phyloP scores from a whole-genome alignment of 129 eudicot genomes.

The Artemisia annua region DNA sequence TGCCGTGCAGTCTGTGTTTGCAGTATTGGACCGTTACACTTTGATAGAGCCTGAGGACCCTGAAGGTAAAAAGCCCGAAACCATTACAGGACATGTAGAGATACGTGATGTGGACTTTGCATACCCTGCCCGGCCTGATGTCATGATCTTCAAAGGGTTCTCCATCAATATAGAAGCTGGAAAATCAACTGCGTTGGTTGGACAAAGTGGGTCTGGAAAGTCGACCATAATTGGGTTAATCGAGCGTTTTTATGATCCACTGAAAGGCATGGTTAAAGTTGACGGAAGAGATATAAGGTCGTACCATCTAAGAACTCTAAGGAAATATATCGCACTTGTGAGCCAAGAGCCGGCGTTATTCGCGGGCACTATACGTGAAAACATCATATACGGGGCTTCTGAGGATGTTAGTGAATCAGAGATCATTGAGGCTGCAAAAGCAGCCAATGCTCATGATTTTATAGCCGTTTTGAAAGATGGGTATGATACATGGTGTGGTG shows the following conservation, averaged over 20 bases:
- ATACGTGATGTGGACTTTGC: slow-evolving; percentile 62
- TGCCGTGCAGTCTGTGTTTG: too few species aligned
- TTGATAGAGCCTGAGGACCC: too few species aligned
- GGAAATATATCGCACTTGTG: slow-evolving; percentile 76
- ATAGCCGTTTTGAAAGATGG: slow-evolving; percentile 66
- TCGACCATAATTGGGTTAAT: slow-evolving; percentile 73
- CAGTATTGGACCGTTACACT: too few species aligned
- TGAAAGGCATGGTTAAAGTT: slow-evolving; percentile 53
- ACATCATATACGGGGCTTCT: slow-evolving; percentile 65
- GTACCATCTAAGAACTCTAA: slow-evolving; percentile 59
- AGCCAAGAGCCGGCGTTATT: slow-evolving; percentile 73
- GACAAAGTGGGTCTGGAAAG: slow-evolving; percentile 88
- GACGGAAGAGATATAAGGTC: slow-evolving; percentile 66
- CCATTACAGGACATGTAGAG: slow-evolving; percentile 57
- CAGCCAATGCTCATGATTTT: slow-evolving; percentile 83
- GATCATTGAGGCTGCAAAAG: slow-evolving; percentile 68
- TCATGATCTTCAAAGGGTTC: slow-evolving; percentile 53
- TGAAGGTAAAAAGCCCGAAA: slow-evolving; percentile 23
- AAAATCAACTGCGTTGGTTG: slow-evolving; percentile 80
- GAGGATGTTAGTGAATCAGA: slow-evolving; percentile 53
- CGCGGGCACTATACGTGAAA: slow-evolving; percentile 63
- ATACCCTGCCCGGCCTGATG: slow-evolving; percentile 69
- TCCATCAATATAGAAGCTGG: slow-evolving; percentile 69
- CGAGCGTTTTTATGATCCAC: slow-evolving; percentile 74
- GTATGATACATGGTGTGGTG: slow-evolving; percentile 75